phyloP scores from a whole-genome alignment of 2,329 filamentous ascomycete species.

The Penicillium capsulatum region DNA sequence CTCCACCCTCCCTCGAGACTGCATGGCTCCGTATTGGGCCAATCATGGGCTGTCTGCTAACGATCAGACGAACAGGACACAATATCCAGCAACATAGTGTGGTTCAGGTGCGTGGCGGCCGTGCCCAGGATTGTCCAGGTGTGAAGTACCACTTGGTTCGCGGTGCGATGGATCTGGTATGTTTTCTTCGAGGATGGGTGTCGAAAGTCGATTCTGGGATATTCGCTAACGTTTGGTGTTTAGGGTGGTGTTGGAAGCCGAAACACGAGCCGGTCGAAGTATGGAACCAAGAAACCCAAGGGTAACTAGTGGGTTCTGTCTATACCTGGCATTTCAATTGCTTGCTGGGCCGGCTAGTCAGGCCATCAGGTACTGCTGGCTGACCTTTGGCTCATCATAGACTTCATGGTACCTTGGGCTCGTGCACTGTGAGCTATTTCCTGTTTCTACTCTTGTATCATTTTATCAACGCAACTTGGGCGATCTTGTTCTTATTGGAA shows the following conservation, averaged over 20 bases:
- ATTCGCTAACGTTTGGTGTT: slow-evolving; percentile 25
- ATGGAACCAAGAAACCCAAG: slow-evolving; percentile 98
- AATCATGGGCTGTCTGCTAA: too few species aligned
- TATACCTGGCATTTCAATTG: background rate
- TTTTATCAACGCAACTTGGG: slow-evolving; percentile 12
- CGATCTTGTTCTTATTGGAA: slow-evolving; percentile 9
- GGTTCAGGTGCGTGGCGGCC: slow-evolving; percentile 87
- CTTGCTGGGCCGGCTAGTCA: background rate
- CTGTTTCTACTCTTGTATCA: slow-evolving; percentile 1
- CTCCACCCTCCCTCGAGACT: slow-evolving; percentile 1
- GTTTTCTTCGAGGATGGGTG: slow-evolving; percentile 35
- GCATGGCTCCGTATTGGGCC: too few species aligned
- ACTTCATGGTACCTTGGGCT: too few species aligned
- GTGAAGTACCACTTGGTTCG: slow-evolving; percentile 92
- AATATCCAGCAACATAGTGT: slow-evolving; percentile 99
- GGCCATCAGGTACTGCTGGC: too few species aligned
- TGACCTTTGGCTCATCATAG: too few species aligned
- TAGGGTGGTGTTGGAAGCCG: slow-evolving; percentile 88
- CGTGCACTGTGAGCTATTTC: background rate
- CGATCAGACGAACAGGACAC: too few species aligned
- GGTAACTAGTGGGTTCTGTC: slow-evolving; percentile 48
- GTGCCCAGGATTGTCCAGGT: slow-evolving; percentile 96
- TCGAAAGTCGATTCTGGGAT: background rate
- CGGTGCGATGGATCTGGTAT: slow-evolving; percentile 86
- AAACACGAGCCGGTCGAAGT: slow-evolving; percentile 84